Conservation (phyloP, 148 eudicot genomes). For the Rhododendron kiyosumense region DNA sequence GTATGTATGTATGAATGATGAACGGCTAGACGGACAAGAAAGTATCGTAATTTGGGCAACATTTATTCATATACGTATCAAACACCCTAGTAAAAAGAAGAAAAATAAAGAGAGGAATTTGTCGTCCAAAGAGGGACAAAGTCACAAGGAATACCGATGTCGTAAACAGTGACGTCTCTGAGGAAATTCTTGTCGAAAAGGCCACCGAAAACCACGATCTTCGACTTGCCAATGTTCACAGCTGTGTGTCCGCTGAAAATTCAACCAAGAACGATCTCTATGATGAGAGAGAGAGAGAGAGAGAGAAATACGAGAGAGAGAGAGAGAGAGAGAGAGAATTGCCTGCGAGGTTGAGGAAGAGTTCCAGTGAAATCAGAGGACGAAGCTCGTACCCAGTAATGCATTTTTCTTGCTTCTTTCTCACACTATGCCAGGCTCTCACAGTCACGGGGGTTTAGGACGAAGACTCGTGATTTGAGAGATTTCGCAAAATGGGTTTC, state of each 20-base stretch:
- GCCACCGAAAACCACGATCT: slow-evolving; percentile 85
- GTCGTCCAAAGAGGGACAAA: not conserved
- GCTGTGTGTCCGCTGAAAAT: slow-evolving; percentile 83
- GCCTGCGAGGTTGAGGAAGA: slow-evolving; percentile 82
- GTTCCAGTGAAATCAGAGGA: slow-evolving; percentile 78
- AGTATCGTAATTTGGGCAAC: not conserved
- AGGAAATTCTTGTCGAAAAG: slow-evolving; percentile 80
- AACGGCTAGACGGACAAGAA: not conserved
- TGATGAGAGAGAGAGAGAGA: not conserved
- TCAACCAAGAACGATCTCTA: not conserved
- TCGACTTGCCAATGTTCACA: slow-evolving; percentile 78
- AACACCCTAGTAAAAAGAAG: not conserved
- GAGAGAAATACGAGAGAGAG: not conserved
- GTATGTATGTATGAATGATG: not conserved
- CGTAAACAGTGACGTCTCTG: slow-evolving; percentile 64
- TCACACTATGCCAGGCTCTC: not conserved
- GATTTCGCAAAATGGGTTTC: not conserved
- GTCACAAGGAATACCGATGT: slow-evolving; percentile 45
- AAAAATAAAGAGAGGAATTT: too few species aligned
- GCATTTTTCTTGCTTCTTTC: slow-evolving; percentile 31
- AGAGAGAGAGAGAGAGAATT: not conserved
- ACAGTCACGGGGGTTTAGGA: not conserved
- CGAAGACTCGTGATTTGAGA: not conserved
- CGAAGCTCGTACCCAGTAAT: slow-evolving; percentile 85
- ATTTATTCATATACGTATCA: too few species aligned